phyloP scores from a whole-genome alignment of 306 rosid genomes.

The Vigna trinervia region DNA sequence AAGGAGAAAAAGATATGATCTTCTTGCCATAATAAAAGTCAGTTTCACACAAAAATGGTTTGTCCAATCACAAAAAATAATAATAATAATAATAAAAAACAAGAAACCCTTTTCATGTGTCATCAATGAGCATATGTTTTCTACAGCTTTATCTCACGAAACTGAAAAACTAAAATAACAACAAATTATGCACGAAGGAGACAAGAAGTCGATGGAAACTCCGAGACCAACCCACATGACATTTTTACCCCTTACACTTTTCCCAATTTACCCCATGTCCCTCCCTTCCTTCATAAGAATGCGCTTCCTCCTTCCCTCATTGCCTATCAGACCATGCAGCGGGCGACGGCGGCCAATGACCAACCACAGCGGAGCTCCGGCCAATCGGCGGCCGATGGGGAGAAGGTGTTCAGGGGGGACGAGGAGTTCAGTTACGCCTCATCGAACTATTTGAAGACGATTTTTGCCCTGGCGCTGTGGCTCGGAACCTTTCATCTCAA shows the following conservation, averaged over 20 bases:
- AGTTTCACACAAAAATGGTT: too few relatives aligned
- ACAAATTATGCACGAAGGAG: not conserved
- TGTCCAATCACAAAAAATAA: too few relatives aligned
- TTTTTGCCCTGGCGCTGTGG: slow-evolving; percentile 68
- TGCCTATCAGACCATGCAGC: not conserved
- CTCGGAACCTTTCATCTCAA: slow-evolving; percentile 79
- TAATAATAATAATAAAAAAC: too few relatives aligned
- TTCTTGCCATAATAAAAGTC: too few relatives aligned
- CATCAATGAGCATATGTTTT: not conserved
- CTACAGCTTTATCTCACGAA: not conserved
- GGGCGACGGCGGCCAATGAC: slow-evolving; percentile 8
- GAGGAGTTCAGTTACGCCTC: slow-evolving; percentile 46
- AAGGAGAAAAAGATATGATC: too few relatives aligned
- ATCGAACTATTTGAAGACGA: slow-evolving; percentile 37
- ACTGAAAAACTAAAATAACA: not conserved
- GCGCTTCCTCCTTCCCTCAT: too few relatives aligned
- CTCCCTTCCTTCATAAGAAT: not conserved
- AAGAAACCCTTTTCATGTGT: too few relatives aligned
- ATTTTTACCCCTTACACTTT: not conserved
- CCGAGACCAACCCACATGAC: slow-evolving; percentile 6
- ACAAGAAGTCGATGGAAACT: slow-evolving; percentile 2
- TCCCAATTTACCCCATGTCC: not conserved
- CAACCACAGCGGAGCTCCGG: slow-evolving; percentile 1
- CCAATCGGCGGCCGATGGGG: not conserved
- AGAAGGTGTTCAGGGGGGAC: slow-evolving; percentile 48